phyloP scores from a whole-genome alignment of 2,329 filamentous ascomycete genomes.

The Pseudogymnoascus sp. region DNA sequence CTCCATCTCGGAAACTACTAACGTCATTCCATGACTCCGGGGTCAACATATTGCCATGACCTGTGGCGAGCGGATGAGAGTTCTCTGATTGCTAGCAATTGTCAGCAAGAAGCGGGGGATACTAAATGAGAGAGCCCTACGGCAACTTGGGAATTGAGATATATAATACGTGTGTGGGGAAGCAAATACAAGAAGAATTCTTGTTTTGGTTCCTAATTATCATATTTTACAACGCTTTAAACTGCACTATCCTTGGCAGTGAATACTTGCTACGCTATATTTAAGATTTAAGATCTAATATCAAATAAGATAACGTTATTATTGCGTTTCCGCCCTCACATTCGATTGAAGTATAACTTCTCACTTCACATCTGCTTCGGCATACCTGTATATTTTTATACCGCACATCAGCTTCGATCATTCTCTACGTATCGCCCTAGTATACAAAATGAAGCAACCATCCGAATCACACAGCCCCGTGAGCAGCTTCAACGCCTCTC shows the following conservation, averaged over 20 bases:
- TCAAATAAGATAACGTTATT: neutral
- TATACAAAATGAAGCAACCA: neutral
- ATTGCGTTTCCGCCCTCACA: neutral
- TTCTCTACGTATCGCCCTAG: neutral
- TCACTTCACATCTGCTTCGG: neutral
- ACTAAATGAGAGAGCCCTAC: neutral
- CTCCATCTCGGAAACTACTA: neutral
- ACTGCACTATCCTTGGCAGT: neutral
- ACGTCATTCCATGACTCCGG: neutral
- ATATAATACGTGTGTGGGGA: neutral
- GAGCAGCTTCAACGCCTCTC: neutral
- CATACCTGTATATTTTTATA: neutral
- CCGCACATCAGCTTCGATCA: neutral
- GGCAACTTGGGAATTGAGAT: neutral
- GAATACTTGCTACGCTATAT: neutral
- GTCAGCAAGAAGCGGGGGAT: conserved; percentile 1
- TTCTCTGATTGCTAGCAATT: neutral
- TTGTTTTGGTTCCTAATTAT: neutral
- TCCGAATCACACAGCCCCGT: neutral
- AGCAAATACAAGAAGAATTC: neutral
- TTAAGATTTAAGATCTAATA: neutral
- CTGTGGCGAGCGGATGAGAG: neutral
- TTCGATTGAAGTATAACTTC: neutral
- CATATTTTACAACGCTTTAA: neutral
- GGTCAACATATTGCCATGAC: conserved; percentile 3